Evolutionary conservation across 1,139 yeast species (phyloP), one percentile per base, ranked within the genome.

Genomic region (Candida dubliniensis): DNA sequence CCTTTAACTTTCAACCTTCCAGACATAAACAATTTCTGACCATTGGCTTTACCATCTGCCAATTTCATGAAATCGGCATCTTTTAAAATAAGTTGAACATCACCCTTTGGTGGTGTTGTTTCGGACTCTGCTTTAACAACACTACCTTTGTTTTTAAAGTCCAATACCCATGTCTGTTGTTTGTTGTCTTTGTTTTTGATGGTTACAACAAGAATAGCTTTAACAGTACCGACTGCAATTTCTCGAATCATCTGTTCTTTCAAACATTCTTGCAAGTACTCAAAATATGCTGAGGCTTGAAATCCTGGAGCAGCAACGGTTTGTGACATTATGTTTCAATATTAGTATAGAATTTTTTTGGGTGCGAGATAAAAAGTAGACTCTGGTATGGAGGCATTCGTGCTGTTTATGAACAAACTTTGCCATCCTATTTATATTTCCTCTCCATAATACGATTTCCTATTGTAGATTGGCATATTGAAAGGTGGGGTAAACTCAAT

Each of bases 1-100:
- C 95, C 95, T 74, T 82, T 84, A 54, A 87, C 83, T 77, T 87
- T 87, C 66, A 87, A 77, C 66, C 84, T 84, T 43, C 96, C 95
- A 59, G 78, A 71, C 86, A 87, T 80, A 68, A 86, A 87, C 59
- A 87, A 76, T 70, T 82, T 84, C 66, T 87, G 95, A 45, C 95
- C 89, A 63, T 83, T 84, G 51, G 89, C 82, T 72, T 86, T 84
- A 54, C 95, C 95, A 50, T 73, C 67, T 45, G 86, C 87, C 56
- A 87, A 76, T 61, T 77, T 81, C 55, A 76, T 83, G 57, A 87
- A 80, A 55, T 81, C 83, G 47, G 71, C 68, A 58, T 87, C 95
- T 52, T 70, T 71, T 55, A 87, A 70, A 53, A 74, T 67, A 62
- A 87, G 77, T 50, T 77, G 82, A 52, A 86, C 83, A 57, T 87